phyloP scores from a whole-genome alignment of 495 filamentous ascomycete species.

The Penicillium ucsense region DNA sequence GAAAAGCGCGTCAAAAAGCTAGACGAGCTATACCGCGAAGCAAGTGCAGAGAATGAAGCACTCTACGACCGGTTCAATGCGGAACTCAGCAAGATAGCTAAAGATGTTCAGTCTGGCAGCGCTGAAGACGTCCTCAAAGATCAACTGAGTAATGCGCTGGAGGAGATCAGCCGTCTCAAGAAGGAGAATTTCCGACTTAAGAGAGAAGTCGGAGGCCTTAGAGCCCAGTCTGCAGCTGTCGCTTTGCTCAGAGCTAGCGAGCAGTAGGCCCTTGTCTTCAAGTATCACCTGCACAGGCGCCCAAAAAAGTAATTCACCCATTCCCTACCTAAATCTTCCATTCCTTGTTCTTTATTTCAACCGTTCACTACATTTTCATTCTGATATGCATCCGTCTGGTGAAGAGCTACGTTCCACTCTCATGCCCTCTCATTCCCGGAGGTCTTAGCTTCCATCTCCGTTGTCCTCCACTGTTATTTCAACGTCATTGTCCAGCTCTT shows the following conservation, averaged over 20 bases:
- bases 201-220: constrained; percentile 46
- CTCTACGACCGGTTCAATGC: constrained; percentile 88
- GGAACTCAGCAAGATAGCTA: constrained; percentile 76
- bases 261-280: constrained; percentile 4
- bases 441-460: constrained; percentile 10
- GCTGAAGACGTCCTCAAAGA: constrained; percentile 62
- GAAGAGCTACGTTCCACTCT: constrained; percentile 5
- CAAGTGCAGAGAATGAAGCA: constrained; percentile 86
- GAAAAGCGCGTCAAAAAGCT: constrained; percentile 74
- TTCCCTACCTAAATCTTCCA: too few relatives aligned
- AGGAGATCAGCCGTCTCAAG: constrained; percentile 61
- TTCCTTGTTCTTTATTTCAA: too few relatives aligned
- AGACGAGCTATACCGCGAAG: constrained; percentile 82
- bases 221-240: constrained; percentile 34
- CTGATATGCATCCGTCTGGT: neutral
- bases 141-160: constrained; percentile 55
- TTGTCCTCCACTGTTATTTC: constrained; percentile 5
- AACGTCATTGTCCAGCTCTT: constrained; percentile 6
- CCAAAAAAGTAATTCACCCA: too few relatives aligned
- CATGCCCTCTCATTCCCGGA: constrained; percentile 8
- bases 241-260: constrained; percentile 32
- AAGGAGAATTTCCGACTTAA: constrained; percentile 67
- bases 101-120: constrained; percentile 60
- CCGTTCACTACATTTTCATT: neutral
- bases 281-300: neutral